Base-by-base conservation (phyloP, 106 monocot genomes). In the Platanthera zijinensis region DNA sequence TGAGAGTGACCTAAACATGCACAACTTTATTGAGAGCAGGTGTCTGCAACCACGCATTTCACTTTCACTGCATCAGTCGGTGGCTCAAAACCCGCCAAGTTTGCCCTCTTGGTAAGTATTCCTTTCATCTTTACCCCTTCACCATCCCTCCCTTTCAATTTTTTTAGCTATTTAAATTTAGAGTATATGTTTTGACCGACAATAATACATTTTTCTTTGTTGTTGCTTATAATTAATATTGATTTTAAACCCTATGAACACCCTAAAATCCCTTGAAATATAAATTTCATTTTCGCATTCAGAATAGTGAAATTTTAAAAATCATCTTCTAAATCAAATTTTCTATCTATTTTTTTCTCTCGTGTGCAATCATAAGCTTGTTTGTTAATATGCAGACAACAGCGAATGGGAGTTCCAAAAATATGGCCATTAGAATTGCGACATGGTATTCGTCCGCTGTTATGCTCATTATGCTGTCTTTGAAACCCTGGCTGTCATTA, bases 81-180 rank as follows among this genome's bases (percentile, higher is more conserved):
- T 95, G 95, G 95, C 90, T 95, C 74, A 95, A 95, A 79, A 95
- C 95, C 62, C 90, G 95, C 10, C 95, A 95, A 90, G 92, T 95
- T 10, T 90, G 90, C 71, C 90, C 90, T 19, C 72, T 90, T 39
- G 90, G 90, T 89, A 75, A 73, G 79, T 12, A 61, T 51, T 32
- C 3, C 32, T 39, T 32, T 68, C 6, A 30, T 68, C 8, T 9
- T 17, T 18, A 15, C 7, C 17, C 61, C 2, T 6, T 68, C 30
- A 3, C 8, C 15, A 18, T 32, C 18, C 10, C 28, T 17, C 10
- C n/a, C 30, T 68, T 8, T 71, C 17, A 49, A 18, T 18, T 71
- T 15, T 10, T 51, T 4, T 50, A 15, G 12, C 39, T 18, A 19
- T 3, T 1, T 64, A 64, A 5, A 8, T 15, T 56, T 3, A 5